Conservation (phyloP, 1,284 basidiomycete genomes). For the Ustilago esculenta region DNA sequence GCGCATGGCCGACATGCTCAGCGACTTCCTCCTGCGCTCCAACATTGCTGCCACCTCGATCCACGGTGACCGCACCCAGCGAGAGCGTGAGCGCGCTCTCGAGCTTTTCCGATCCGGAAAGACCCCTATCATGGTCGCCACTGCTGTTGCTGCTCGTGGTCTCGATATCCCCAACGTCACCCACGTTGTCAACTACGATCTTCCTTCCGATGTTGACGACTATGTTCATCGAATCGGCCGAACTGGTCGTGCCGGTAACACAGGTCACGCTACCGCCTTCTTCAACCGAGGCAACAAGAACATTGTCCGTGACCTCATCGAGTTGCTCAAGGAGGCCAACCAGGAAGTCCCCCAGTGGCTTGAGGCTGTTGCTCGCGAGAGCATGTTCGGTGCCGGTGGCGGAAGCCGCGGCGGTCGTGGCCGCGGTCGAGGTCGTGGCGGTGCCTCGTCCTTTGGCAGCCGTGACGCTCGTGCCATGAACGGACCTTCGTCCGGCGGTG, state of each 20-base stretch:
- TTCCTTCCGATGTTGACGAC: slow-evolving; percentile 96
- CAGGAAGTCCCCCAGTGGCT: slow-evolving; percentile 95
- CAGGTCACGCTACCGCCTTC: slow-evolving; percentile 81
- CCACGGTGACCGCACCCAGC: slow-evolving; percentile 96
- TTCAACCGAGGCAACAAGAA: slow-evolving; percentile 71
- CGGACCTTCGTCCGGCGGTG: slow-evolving; percentile 52
- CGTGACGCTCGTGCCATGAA: slow-evolving; percentile 66
- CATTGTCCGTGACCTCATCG: slow-evolving; percentile 89
- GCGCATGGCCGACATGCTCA: slow-evolving; percentile 97
- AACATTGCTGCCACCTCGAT: slow-evolving; percentile 90
- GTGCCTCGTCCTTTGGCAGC: slow-evolving; percentile 65
- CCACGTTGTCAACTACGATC: slow-evolving; percentile 97
- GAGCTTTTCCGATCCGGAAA: slow-evolving; percentile 94
- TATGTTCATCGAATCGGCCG: slow-evolving; percentile 75
- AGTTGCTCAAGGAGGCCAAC: slow-evolving; percentile 94
- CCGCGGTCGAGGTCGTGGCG: slow-evolving; percentile 72
- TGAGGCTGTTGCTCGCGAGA: slow-evolving; percentile 84
- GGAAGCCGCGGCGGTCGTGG: slow-evolving; percentile 73
- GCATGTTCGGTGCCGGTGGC: slow-evolving; percentile 74
- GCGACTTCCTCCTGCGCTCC: slow-evolving; percentile 90
- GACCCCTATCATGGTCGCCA: slow-evolving; percentile 96
- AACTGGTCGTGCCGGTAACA: slow-evolving; percentile 98
- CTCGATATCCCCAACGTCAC: slow-evolving; percentile 99
- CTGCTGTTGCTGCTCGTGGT: slow-evolving; percentile 97
- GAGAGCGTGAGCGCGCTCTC: slow-evolving; percentile 94